These are phyloP conservation scores for Colletotrichum tamarilloi DNA, from an alignment of 2,329 filamentous ascomycete species.

Conservation along the genomic window DNA sequence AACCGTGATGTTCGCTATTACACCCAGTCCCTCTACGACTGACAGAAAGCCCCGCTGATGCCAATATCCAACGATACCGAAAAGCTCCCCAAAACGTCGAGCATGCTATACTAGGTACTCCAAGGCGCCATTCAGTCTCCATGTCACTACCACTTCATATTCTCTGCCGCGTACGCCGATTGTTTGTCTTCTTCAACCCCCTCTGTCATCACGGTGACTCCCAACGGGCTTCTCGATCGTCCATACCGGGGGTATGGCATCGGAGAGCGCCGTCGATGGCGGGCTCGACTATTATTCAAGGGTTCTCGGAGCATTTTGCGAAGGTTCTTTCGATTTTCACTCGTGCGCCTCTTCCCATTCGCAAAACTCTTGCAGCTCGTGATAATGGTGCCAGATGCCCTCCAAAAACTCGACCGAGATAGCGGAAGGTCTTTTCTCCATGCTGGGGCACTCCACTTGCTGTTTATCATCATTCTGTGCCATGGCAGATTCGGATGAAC, in stretches of 20 bases:
- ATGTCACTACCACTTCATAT: background rate
- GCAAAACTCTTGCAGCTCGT: no score
- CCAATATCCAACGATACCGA: background rate
- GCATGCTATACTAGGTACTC: background rate
- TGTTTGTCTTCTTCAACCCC: background rate
- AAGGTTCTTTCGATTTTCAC: background rate
- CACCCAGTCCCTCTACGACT: background rate
- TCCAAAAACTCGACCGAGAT: background rate
- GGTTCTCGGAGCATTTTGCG: background rate
- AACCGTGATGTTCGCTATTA: background rate
- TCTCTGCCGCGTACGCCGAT: background rate
- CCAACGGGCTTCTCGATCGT: background rate
- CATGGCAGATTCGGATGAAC: background rate
- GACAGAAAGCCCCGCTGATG: background rate
- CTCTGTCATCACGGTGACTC: background rate
- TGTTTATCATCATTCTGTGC: background rate
- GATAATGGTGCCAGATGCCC: background rate
- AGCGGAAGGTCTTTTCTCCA: background rate
- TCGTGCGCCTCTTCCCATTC: background rate
- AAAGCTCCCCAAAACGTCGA: background rate
- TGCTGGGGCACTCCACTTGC: background rate
- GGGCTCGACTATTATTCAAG: background rate
- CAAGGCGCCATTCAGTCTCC: background rate
- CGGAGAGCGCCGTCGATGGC: background rate
- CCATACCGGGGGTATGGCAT: background rate